These are phyloP conservation scores for Pisolithus tinctorius DNA, from an alignment of 768 basidiomycete species.

Conservation along the genomic window DNA sequence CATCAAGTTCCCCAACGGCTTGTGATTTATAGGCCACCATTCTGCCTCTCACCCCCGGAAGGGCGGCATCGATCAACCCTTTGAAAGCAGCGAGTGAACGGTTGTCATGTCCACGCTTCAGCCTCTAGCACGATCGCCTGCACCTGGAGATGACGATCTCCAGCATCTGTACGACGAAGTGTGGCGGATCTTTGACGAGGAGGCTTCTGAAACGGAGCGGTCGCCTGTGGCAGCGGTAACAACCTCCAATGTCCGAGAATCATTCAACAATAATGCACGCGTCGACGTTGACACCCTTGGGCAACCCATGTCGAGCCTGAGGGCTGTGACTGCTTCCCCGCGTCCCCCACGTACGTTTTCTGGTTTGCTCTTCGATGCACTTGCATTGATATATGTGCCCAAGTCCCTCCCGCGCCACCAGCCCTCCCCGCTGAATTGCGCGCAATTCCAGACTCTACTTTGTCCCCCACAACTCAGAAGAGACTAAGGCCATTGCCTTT, in stretches of 20 bases:
- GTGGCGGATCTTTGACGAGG: slow-evolving; percentile 58
- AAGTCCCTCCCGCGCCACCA: slow-evolving; percentile 8
- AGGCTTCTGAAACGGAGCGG: slow-evolving; percentile 28
- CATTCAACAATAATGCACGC: slow-evolving; percentile 13
- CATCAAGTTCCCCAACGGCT: background rate
- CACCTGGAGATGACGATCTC: slow-evolving; percentile 62
- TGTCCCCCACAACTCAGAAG: slow-evolving; percentile 25
- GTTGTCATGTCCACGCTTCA: slow-evolving; percentile 32
- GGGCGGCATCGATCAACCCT: slow-evolving; percentile 6
- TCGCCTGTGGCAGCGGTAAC: slow-evolving; percentile 10
- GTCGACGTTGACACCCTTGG: slow-evolving; percentile 12
- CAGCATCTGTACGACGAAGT: slow-evolving; percentile 73
- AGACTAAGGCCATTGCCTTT: slow-evolving; percentile 23
- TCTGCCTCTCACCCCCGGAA: background rate
- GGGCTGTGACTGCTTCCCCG: slow-evolving; percentile 11
- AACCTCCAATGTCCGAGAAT: slow-evolving; percentile 16
- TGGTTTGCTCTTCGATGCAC: background rate
- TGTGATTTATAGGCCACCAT: background rate
- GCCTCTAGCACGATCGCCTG: slow-evolving; percentile 28
- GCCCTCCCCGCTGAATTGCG: slow-evolving; percentile 14
- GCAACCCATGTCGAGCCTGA: slow-evolving; percentile 7
- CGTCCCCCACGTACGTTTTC: slow-evolving; percentile 18
- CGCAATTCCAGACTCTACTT: slow-evolving; percentile 14
- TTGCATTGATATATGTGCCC: background rate
- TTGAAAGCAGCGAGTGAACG: background rate